Evolutionary conservation across 2,329 filamentous ascomycete species (phyloP).

Genomic region (Beauveria brongniartii): DNA sequence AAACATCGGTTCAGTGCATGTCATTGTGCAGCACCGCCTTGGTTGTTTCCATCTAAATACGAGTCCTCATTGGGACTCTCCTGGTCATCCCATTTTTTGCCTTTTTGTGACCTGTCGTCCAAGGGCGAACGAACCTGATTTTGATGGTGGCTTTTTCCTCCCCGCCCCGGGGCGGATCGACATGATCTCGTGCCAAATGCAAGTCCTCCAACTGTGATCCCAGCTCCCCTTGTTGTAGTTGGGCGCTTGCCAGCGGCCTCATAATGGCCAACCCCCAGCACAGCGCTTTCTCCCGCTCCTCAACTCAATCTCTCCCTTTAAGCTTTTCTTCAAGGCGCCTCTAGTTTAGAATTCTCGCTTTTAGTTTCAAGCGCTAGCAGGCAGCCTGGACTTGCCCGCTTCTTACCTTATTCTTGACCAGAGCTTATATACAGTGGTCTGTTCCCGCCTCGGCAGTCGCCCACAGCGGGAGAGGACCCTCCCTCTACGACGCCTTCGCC

Average conservation of each 20-base stretch:
- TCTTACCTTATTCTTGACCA: neutral
- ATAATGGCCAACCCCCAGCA: neutral
- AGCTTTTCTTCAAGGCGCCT: neutral
- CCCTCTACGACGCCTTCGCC: neutral
- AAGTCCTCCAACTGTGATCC: neutral
- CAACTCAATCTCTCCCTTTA: neutral
- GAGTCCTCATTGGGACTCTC: neutral
- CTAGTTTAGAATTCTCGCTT: neutral
- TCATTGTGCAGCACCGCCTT: neutral
- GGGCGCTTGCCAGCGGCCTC: neutral
- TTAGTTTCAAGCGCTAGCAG: neutral
- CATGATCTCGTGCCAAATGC: slow-evolving; percentile 13
- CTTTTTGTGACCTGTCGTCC: neutral
- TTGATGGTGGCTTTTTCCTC: neutral
- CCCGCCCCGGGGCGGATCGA: neutral
- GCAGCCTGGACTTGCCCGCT: neutral
- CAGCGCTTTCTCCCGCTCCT: neutral
- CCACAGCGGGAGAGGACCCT: neutral
- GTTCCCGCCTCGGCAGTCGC: neutral
- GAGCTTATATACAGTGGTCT: neutral
- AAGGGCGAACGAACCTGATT: neutral
- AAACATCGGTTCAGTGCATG: neutral
- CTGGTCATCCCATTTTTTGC: neutral
- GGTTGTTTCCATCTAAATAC: no score
- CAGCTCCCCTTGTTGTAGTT: neutral